A percentile compares a stretch with the other conserved stretches of the same genome.
Conservation (phyloP, 1,284 basidiomycete genomes). For the Pseudozyma pruni region DNA sequence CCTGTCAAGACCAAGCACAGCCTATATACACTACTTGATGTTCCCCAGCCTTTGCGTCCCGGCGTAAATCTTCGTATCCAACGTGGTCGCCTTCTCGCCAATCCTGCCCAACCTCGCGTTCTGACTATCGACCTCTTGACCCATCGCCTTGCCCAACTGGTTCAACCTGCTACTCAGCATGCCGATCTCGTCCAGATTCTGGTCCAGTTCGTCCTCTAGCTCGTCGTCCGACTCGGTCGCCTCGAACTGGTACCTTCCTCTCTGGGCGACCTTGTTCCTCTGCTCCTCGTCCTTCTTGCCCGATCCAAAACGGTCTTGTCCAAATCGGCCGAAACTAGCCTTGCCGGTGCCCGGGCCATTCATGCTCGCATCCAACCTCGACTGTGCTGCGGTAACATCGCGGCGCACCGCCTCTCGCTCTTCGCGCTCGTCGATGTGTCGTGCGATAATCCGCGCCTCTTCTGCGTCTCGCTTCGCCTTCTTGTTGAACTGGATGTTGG, state of each 20-base stretch:
- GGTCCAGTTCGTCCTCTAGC: slow-evolving; percentile 80
- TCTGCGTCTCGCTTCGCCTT: slow-evolving; percentile 88
- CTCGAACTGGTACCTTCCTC: slow-evolving; percentile 91
- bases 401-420: slow-evolving; percentile 73
- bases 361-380: slow-evolving; percentile 81
- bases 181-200: slow-evolving; percentile 88
- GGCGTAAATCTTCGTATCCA: slow-evolving; percentile 65
- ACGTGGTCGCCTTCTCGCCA: slow-evolving; percentile 60
- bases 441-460: slow-evolving; percentile 85
- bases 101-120: slow-evolving; percentile 62
- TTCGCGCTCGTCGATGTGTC: slow-evolving; percentile 87
- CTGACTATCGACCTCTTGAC: slow-evolving; percentile 69
- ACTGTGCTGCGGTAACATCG: slow-evolving; percentile 84
- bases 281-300: slow-evolving; percentile 37
- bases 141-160: slow-evolving; percentile 83
- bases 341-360: slow-evolving; percentile 55
- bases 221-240: slow-evolving; percentile 95
- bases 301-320: slow-evolving; percentile 53
- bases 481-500: slow-evolving; percentile 68
- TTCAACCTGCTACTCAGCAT: slow-evolving; percentile 85
- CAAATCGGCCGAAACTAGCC: slow-evolving; percentile 51
- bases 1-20: no score
- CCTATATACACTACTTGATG: slow-evolving; percentile 46
- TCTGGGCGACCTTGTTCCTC: slow-evolving; percentile 72
- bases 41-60: slow-evolving; percentile 62